phyloP scores from a whole-genome alignment of 2,329 filamentous ascomycete species.

The Cordyceps cicadae region DNA sequence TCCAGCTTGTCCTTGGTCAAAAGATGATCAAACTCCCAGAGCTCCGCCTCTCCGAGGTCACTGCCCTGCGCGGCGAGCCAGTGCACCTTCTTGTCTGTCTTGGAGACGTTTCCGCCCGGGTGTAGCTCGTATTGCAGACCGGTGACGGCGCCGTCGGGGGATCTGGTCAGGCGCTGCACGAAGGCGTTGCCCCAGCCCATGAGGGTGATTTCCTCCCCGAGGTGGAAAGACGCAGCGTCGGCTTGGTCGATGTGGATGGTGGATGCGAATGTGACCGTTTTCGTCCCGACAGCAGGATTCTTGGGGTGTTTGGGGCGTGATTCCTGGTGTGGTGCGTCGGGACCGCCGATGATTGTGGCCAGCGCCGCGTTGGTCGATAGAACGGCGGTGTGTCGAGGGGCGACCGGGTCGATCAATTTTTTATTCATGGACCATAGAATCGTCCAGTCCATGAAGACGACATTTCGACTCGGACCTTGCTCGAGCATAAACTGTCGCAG shows the following conservation, averaged over 20 bases:
- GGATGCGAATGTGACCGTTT: slow-evolving; percentile 69
- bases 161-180: slow-evolving; percentile 49
- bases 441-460: slow-evolving; percentile 68
- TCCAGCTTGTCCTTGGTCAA: not conserved
- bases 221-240: slow-evolving; percentile 66
- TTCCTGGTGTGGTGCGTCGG: slow-evolving; percentile 49
- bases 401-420: slow-evolving; percentile 64
- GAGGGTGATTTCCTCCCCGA: slow-evolving; percentile 77
- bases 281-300: slow-evolving; percentile 67
- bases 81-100: slow-evolving; percentile 54
- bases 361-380: slow-evolving; percentile 56
- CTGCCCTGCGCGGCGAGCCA: not conserved
- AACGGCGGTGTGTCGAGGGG: slow-evolving; percentile 62
- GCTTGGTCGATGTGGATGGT: slow-evolving; percentile 70
- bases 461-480: slow-evolving; percentile 68
- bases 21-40: not conserved
- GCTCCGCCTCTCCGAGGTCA: not conserved
- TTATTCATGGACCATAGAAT: slow-evolving; percentile 45
- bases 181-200: slow-evolving; percentile 86
- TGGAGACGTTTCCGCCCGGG: slow-evolving; percentile 76
- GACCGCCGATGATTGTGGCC: slow-evolving; percentile 55
- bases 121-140: slow-evolving; percentile 69
- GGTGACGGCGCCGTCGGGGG: slow-evolving; percentile 45
- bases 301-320: slow-evolving; percentile 75
- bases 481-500: slow-evolving; percentile 69